Percentiles rank a stretch among this genome's conserved stretches.
phyloP scores from a whole-genome alignment of 805 yeast species.

The Ogataea thermomethanolica region DNA sequence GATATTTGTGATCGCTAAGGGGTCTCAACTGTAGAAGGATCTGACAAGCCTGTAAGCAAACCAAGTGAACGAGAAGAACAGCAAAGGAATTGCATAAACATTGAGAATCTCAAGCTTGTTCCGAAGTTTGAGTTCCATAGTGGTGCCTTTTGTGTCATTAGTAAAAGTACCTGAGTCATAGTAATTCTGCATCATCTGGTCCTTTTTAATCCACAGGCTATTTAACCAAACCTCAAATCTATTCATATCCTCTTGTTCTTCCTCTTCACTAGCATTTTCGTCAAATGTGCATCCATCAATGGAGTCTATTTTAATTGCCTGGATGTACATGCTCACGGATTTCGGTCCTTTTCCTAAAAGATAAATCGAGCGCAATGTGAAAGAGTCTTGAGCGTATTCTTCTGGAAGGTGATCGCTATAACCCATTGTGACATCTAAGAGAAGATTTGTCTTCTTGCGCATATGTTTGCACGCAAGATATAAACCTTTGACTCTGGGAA shows the following conservation, averaged over 20 bases:
- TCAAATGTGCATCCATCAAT: slow-evolving; percentile 34
- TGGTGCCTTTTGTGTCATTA: slow-evolving; percentile 20
- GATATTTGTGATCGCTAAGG: no score
- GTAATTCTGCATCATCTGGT: slow-evolving; percentile 60
- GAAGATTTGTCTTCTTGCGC: slow-evolving; percentile 46
- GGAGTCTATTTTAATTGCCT: slow-evolving; percentile 44
- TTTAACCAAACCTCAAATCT: slow-evolving; percentile 74
- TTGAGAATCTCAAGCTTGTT: slow-evolving; percentile 24
- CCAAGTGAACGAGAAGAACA: slow-evolving; percentile 5
- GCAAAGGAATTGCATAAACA: slow-evolving; percentile 28
- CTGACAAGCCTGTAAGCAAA: slow-evolving; percentile 1
- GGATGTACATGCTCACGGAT: slow-evolving; percentile 59
- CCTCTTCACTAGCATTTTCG: slow-evolving; percentile 43
- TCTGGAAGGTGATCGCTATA: slow-evolving; percentile 64
- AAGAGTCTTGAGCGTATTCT: slow-evolving; percentile 76
- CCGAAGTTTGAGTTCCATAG: slow-evolving; percentile 22
- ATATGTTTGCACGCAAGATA: slow-evolving; percentile 60
- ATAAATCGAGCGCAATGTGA: slow-evolving; percentile 60
- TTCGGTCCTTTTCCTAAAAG: slow-evolving; percentile 71
- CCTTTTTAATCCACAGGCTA: slow-evolving; percentile 75
- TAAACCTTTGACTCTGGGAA: slow-evolving; percentile 85
- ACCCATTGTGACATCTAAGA: slow-evolving; percentile 82
- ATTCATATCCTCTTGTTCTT: slow-evolving; percentile 36
- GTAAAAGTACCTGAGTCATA: slow-evolving; percentile 53
- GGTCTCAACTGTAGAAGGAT: slow-evolving; percentile 31